These are phyloP conservation scores for Polymyxa betae DNA, from an alignment of 208 protist species.

Conservation along the genomic window DNA sequence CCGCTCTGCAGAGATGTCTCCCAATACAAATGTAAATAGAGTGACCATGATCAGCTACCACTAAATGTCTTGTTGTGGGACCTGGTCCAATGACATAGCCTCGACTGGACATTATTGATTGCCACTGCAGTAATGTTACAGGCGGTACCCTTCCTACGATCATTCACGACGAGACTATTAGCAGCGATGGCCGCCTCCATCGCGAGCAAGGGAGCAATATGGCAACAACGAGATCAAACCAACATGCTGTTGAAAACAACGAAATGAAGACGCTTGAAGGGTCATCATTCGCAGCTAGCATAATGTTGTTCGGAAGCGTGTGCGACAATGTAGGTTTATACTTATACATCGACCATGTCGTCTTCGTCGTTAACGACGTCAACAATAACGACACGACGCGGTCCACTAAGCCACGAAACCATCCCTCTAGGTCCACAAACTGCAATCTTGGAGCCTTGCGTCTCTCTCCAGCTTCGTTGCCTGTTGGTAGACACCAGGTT, in stretches of 20 bases:
- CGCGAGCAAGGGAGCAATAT: too few species aligned
- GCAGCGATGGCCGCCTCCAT: not conserved
- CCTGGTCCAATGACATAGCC: too few species aligned
- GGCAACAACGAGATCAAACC: too few species aligned
- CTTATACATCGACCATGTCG: not conserved
- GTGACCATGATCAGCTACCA: too few species aligned
- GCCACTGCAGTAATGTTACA: too few species aligned
- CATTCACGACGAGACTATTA: not conserved
- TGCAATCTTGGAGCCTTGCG: not conserved
- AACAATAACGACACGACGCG: not conserved
- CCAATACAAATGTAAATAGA: too few species aligned
- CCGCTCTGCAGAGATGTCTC: too few species aligned
- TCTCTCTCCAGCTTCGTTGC: not conserved
- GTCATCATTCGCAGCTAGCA: not conserved
- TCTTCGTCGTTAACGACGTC: conserved; percentile 35
- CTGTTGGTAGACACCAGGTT: not conserved
- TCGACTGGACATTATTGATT: too few species aligned
- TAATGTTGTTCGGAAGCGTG: not conserved
- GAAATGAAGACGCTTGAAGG: not conserved
- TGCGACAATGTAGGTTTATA: not conserved
- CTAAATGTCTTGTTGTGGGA: too few species aligned
- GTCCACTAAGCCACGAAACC: not conserved
- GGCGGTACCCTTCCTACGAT: too few species aligned
- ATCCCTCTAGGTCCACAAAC: conserved; percentile 5
- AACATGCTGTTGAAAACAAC: not conserved